Percentiles rank a stretch among this genome's conserved stretches.
Evolutionary conservation across 805 yeast species (phyloP).

Genomic region (Starmerella scarabaei): DNA sequence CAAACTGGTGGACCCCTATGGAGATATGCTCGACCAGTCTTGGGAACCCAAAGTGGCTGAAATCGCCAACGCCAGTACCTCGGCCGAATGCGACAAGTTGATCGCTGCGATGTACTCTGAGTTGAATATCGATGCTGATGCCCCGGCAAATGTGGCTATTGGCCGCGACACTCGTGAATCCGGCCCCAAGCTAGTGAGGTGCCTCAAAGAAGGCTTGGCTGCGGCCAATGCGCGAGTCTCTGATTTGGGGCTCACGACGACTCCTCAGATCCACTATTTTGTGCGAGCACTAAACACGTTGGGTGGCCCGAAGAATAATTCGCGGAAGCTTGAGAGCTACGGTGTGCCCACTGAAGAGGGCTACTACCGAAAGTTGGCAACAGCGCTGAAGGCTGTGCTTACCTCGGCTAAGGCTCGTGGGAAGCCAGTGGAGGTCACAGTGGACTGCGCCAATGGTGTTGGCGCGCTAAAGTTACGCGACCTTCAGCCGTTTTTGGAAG

Average conservation of each 20-base stretch:
- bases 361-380: constrained; percentile 51
- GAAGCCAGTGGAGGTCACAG: constrained; percentile 36
- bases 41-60: constrained; percentile 80
- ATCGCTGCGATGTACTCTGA: constrained; percentile 31
- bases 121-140: constrained; percentile 36
- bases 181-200: constrained; percentile 49
- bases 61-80: constrained; percentile 55
- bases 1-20: constrained; percentile 84
- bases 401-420: constrained; percentile 18
- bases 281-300: constrained; percentile 60
- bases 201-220: constrained; percentile 50
- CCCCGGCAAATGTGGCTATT: constrained; percentile 40
- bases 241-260: constrained; percentile 65
- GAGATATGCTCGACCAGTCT: constrained; percentile 68
- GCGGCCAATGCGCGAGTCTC: constrained; percentile 34
- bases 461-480: constrained; percentile 65
- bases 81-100: constrained; percentile 32
- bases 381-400: constrained; percentile 35
- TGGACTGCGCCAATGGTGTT: constrained; percentile 95
- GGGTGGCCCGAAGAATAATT: constrained; percentile 17
- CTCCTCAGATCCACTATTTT: constrained; percentile 88
- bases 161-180: constrained; percentile 87
- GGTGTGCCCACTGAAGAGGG: constrained; percentile 56
- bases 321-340: constrained; percentile 30
- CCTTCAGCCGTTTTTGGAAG: constrained; percentile 35